Evolutionary conservation across 2,329 filamentous ascomycete genomes (phyloP).

Genomic region (Calonectria montana): DNA sequence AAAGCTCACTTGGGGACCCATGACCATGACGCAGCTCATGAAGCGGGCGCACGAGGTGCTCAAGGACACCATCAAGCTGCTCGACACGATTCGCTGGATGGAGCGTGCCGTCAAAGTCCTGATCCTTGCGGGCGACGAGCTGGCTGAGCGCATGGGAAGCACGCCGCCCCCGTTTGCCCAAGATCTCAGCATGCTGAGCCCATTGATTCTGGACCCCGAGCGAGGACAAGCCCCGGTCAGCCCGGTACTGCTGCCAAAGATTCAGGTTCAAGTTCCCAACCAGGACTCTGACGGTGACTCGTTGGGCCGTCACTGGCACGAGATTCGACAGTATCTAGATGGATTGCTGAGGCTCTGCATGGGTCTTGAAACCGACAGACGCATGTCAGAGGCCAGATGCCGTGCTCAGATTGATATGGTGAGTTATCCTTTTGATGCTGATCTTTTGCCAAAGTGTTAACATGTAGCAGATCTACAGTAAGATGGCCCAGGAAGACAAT

Average conservation of each 20-base stretch:
- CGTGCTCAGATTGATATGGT: constrained; percentile 60
- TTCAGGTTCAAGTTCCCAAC: constrained; percentile 28
- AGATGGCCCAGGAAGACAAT: constrained; percentile 62
- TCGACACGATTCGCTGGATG: constrained; percentile 61
- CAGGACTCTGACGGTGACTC: constrained; percentile 39
- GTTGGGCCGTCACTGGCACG: constrained; percentile 56
- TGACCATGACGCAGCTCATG: constrained; percentile 60
- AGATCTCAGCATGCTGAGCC: constrained; percentile 43
- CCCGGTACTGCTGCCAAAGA: constrained; percentile 36
- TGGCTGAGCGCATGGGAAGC: constrained; percentile 47
- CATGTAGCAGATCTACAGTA: constrained; percentile 56
- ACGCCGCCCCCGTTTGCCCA: constrained; percentile 30
- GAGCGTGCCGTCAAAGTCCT: constrained; percentile 58
- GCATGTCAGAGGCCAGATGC: constrained; percentile 59
- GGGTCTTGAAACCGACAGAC: constrained; percentile 57
- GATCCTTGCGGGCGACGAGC: constrained; percentile 56
- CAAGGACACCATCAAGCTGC: constrained; percentile 57
- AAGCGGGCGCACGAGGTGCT: constrained; percentile 59
- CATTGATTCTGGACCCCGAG: constrained; percentile 33
- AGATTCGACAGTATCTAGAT: constrained; percentile 59
- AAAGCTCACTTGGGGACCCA: constrained; percentile 48
- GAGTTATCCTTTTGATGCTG: constrained; percentile 25
- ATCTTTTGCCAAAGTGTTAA: background rate
- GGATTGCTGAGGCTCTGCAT: constrained; percentile 56
- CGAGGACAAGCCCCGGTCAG: constrained; percentile 41